Base-by-base conservation (phyloP, 139 green algal species). In the Asterochloris sp. region DNA sequence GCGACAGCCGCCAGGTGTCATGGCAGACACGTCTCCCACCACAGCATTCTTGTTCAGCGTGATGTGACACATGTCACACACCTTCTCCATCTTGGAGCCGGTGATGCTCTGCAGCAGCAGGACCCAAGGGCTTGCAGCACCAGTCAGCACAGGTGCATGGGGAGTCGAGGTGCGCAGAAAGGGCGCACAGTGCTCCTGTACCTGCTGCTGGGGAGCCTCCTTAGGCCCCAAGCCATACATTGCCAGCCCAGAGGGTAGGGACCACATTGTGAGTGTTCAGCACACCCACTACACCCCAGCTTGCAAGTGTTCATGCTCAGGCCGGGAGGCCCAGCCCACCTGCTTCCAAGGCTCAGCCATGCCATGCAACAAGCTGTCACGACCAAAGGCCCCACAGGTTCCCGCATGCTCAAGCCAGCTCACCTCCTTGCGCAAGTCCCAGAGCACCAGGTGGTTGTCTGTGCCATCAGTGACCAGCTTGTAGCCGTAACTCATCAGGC, bases 21-120 rank as follows among this genome's bases (percentile, higher is more conserved):
- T 87, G 14, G 94, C 94, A 74, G 66, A 90, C 68, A 93, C 91
- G 83, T 98, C 94, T 26, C 94, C 94, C 79, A 94, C 93, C 68
- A 98, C 94, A 62, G 94, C 91, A 84, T 98, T 98, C 86, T 97
- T 98, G 90, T 98, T 98, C 12, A 98, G 89, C 15, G 94, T 98
- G 89, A 98, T 96, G 89, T 97, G 94, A 75, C 85, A 87, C 71
- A 95, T 62, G 82, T 98, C 94, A 85, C 92, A 96, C 28, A 93
- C 90, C 74, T 89, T 93, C 89, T 98, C 93, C 92, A 98, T 92
- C 88, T 95, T 95, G 83, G 74, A 89, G 67, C 92, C 95, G n/a
- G 92, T 97, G 54, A 98, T 73, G 54, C 90, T 90, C 84, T 87
- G 74, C 67, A 79, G 15, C 26, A 78, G 28, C 27, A 78, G 14